Evolutionary conservation across 2,329 filamentous ascomycete species (phyloP), one percentile per base, ranked within the genome.

Genomic region (Lecanosticta acicola): DNA sequence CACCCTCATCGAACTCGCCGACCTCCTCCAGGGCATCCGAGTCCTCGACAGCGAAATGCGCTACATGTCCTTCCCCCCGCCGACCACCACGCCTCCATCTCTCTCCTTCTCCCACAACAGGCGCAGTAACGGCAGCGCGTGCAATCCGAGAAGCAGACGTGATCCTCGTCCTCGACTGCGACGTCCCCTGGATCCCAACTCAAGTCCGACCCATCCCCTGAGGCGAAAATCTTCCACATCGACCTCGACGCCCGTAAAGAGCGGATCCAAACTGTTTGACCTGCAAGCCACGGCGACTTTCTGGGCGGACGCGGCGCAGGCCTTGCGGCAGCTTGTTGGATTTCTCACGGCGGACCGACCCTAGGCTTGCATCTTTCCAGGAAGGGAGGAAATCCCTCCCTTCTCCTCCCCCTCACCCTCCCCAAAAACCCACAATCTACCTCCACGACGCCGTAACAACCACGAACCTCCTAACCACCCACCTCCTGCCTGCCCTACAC

Each of bases 111-210:
- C 65, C 89, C 41, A 75, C 80, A 32, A 90, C 81, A 55, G 86
- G 86, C 3, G 73, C 76, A 3, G 11, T 7, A 11, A 29, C 5
- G 24, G 24, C n/a, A n/a, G 83, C 90, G 38, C 77, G 83, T 1
- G 73, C 75, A 19, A 84, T 94, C 59, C 75, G 74, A 45, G 78
- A 79, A 0, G 86, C 89, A 0, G 89, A 94, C 63, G 78, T 86
- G 3, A 90, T 94, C 49, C 56, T 94, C 0, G 83, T 94, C 2
- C 62, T 93, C 14, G 84, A 94, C 65, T 90, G 86, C 52, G 88
- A 94, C 60, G 87, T 94, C 0, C 88, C 89, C 0, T 94, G 87
- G 87, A 87, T 94, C 46, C 81, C 83, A 17, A 90, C 86, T 0
- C 78, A 79, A 47, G 78, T 74, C 63, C 72, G 73, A 20, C 80